Evolutionary conservation across 2,329 filamentous ascomycete genomes (phyloP).

Genomic region (Fusarium tricinctum): DNA sequence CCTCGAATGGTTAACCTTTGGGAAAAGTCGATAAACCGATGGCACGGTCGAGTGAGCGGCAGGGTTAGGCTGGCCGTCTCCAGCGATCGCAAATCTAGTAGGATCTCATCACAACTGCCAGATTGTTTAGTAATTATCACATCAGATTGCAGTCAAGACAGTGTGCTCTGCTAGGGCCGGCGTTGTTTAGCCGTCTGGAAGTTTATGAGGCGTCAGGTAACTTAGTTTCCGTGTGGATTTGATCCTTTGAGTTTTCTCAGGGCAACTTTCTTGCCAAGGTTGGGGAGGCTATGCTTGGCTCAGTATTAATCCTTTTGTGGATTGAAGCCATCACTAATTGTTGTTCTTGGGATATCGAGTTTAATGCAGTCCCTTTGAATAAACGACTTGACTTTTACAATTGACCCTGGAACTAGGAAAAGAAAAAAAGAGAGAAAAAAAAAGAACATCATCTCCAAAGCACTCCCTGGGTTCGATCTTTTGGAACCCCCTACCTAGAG

Average conservation of each 20-base stretch:
- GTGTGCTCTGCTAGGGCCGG: conserved; percentile 12
- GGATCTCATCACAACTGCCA: conserved; percentile 7
- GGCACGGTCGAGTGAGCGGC: conserved; percentile 7
- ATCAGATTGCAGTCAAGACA: not conserved
- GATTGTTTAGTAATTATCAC: conserved; percentile 19
- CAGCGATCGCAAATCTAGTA: conserved; percentile 24
- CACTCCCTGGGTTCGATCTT: too few relatives aligned
- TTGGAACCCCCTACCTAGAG: too few relatives aligned
- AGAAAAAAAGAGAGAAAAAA: not conserved
- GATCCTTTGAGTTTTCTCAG: not conserved
- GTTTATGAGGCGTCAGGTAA: conserved; percentile 25
- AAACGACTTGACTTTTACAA: too few relatives aligned
- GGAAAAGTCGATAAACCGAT: not conserved
- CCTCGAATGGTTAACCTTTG: conserved; percentile 9
- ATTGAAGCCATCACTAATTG: too few relatives aligned
- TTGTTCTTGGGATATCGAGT: not conserved
- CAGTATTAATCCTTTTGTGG: not conserved
- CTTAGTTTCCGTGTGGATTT: not conserved
- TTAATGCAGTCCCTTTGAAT: too few relatives aligned
- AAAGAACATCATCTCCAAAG: not conserved
- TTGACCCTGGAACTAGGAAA: too few relatives aligned
- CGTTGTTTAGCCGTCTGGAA: conserved; percentile 18
- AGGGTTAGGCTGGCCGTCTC: conserved; percentile 12
- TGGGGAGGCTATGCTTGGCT: not conserved
- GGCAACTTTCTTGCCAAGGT: too few relatives aligned